Conservation (phyloP, 768 basidiomycete species). For the Trametes meyenii region DNA sequence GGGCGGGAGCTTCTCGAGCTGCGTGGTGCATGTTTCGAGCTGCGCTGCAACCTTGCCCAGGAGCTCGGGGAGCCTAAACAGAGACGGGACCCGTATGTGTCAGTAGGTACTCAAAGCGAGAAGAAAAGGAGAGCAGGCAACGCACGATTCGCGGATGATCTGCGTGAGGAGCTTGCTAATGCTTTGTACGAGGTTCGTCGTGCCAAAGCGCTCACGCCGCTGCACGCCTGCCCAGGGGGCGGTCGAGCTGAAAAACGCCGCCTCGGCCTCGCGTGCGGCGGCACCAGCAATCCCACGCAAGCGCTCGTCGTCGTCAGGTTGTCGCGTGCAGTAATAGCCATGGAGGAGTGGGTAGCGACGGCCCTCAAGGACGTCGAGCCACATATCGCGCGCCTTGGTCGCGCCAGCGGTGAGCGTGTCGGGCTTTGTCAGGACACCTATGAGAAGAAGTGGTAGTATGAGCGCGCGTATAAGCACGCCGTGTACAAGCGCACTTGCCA, state of each 20-base stretch:
- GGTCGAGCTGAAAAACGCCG: slow-evolving; percentile 49
- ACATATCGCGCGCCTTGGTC: slow-evolving; percentile 43
- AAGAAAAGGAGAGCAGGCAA: background rate
- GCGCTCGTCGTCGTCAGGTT: slow-evolving; percentile 63
- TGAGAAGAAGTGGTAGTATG: background rate
- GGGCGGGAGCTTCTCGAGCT: slow-evolving; percentile 20
- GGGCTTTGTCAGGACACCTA: slow-evolving; percentile 74
- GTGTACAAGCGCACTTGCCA: slow-evolving; percentile 37
- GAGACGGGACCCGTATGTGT: too few relatives aligned
- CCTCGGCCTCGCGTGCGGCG: slow-evolving; percentile 43
- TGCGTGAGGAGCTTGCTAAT: slow-evolving; percentile 54
- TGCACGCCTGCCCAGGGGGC: slow-evolving; percentile 53
- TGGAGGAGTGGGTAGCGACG: slow-evolving; percentile 45
- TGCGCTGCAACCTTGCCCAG: slow-evolving; percentile 16
- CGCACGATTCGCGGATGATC: slow-evolving; percentile 12
- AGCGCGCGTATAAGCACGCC: background rate
- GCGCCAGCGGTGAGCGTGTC: slow-evolving; percentile 55
- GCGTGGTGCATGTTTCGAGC: slow-evolving; percentile 11
- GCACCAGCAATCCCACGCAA: slow-evolving; percentile 38
- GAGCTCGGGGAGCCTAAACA: slow-evolving; percentile 15
- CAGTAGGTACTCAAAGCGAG: background rate
- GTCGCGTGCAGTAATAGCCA: slow-evolving; percentile 65
- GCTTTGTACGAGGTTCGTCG: slow-evolving; percentile 51
- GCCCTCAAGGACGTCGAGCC: slow-evolving; percentile 58
- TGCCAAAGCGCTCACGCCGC: slow-evolving; percentile 57